These are phyloP conservation scores for Trichocomaceae sp. DNA, from an alignment of 2,329 filamentous ascomycete species.

Conservation along the genomic window DNA sequence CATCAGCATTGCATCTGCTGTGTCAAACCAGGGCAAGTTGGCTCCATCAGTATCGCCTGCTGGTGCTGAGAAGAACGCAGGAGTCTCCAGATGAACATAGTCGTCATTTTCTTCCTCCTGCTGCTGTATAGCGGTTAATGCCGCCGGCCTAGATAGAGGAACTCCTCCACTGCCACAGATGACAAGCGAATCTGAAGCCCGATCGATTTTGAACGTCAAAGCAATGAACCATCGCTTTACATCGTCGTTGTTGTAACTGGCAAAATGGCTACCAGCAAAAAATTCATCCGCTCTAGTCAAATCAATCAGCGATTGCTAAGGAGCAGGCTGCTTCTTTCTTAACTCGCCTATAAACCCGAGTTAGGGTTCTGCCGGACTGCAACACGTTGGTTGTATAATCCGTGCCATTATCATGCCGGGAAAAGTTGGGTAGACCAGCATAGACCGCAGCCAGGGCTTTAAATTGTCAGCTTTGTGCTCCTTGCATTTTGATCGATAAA, in stretches of 20 bases:
- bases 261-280: no score
- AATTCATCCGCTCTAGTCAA: background rate
- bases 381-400: slow-evolving; percentile 4
- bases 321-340: no score
- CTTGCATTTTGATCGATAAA: background rate
- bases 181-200: background rate
- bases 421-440: slow-evolving; percentile 2
- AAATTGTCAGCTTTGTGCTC: background rate
- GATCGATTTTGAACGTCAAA: slow-evolving; percentile 3
- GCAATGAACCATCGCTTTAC: background rate
- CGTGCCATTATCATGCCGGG: slow-evolving; percentile 7
- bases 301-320: no score
- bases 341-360: slow-evolving; percentile 6
- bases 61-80: background rate
- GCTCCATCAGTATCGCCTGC: slow-evolving; percentile 7
- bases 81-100: background rate
- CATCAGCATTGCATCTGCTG: slow-evolving; percentile 7
- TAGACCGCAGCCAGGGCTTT: slow-evolving; percentile 4
- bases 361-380: slow-evolving; percentile 4
- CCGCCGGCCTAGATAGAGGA: background rate
- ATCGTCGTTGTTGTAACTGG: background rate
- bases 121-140: background rate
- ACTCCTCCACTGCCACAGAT: background rate
- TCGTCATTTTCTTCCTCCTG: background rate
- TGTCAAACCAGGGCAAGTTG: slow-evolving; percentile 10